Evolutionary conservation across 805 yeast genomes (phyloP).

Genomic region (Candida pseudofarinosa): DNA sequence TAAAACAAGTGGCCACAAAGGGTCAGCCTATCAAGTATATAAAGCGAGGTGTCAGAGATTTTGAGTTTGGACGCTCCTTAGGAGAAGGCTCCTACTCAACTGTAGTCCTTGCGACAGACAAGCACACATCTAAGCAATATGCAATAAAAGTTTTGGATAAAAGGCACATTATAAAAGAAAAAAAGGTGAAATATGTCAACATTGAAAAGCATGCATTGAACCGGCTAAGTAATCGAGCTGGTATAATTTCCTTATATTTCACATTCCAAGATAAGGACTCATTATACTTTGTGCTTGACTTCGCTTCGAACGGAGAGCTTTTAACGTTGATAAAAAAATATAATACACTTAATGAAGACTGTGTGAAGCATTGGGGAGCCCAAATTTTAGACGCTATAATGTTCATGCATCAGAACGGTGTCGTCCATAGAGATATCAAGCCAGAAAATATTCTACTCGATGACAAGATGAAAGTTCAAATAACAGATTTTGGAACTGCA

Average conservation of each 20-base stretch:
- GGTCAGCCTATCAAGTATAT: conserved; percentile 20
- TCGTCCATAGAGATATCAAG: conserved; percentile 76
- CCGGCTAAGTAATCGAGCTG: conserved; percentile 55
- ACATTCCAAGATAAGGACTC: conserved; percentile 77
- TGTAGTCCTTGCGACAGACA: conserved; percentile 44
- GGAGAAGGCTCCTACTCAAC: conserved; percentile 47
- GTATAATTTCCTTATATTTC: conserved; percentile 65
- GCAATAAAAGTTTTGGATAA: conserved; percentile 78
- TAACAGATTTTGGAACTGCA: conserved; percentile 87
- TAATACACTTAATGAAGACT: conserved; percentile 69
- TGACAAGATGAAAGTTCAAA: conserved; percentile 53
- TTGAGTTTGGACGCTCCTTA: conserved; percentile 36
- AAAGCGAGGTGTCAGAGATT: conserved; percentile 36
- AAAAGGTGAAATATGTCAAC: conserved; percentile 79
- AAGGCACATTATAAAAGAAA: conserved; percentile 73
- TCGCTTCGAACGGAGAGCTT: conserved; percentile 77
- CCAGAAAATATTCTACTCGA: conserved; percentile 78
- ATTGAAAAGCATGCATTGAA: conserved; percentile 79
- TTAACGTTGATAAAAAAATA: conserved; percentile 60
- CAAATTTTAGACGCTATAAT: conserved; percentile 71
- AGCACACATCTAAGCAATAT: conserved; percentile 52
- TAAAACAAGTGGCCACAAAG: conserved; percentile 13
- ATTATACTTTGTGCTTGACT: conserved; percentile 71
- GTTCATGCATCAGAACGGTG: conserved; percentile 71
- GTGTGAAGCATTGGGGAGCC: conserved; percentile 63